Evolutionary conservation across 2,329 filamentous ascomycete genomes (phyloP).

Genomic region (Microsporum audouinii): DNA sequence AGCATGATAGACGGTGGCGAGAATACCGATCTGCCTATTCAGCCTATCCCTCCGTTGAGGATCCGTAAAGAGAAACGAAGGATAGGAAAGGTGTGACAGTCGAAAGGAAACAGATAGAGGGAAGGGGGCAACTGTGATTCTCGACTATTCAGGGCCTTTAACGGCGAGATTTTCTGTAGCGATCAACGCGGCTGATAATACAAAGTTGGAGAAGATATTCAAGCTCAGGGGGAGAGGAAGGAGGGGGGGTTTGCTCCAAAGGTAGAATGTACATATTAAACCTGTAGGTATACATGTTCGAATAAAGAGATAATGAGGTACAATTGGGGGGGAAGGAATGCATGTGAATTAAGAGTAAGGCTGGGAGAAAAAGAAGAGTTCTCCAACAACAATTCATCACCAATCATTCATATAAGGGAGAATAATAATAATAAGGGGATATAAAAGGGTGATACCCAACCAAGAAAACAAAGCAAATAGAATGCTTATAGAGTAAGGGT

Average conservation of each 20-base stretch:
- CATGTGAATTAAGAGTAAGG: background rate
- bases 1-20: background rate
- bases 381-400: background rate
- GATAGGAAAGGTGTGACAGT: background rate
- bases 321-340: background rate
- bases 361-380: background rate
- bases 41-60: background rate
- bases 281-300: background rate
- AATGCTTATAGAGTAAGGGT: background rate
- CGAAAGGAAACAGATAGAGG: background rate
- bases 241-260: background rate
- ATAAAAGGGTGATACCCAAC: background rate
- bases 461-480: background rate
- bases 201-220: background rate
- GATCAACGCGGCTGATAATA: conserved; percentile 10
- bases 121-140: background rate
- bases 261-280: conserved; percentile 8
- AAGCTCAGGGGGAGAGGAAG: background rate
- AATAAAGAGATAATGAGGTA: background rate
- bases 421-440: background rate
- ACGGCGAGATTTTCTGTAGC: conserved; percentile 4
- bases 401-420: background rate
- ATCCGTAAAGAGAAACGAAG: conserved; percentile 5
- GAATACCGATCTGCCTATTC: background rate
- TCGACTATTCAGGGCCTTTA: background rate